Evolutionary conservation across 768 basidiomycete species (phyloP), one percentile per base, ranked within the genome.

Genomic region (Lentinula sp.): DNA sequence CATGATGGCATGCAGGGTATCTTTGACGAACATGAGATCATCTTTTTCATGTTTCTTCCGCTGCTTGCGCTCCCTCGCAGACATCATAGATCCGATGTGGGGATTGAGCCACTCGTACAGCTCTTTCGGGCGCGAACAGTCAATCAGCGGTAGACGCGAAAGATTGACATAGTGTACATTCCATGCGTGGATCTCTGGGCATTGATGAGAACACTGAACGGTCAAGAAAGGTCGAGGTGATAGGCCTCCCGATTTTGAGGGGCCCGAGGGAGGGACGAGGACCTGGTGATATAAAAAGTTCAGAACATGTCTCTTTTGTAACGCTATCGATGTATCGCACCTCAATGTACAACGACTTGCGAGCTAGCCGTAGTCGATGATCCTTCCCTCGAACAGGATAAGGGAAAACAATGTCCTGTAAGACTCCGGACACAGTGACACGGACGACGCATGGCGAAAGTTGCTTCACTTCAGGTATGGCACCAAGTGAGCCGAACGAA

Each of bases 101-200:
- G 67, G 57, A 46, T 65, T 59, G 2, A 80, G 45, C 78, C 78
- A 78, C 10, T 62, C 23, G 0, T 59, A 37, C 7, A 69, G 28
- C 16, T 53, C 52, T 15, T 48, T 62, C 48, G 48, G 45, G 18
- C 57, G 16, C 15, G 64, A 60, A 37, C 68, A 32, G 32, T 73
- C 67, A 16, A 82, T 53, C 7, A 64, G 42, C 7, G 78, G 77
- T 16, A 75, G 67, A 11, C 67, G 65, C 56, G 69, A 66, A 15
- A 82, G 61, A 43, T 75, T 71, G 37, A 80, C 64, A 1, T 72
- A 71, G 57, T 80, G 80, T 39, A 81, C 65, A 61, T 70, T 74
- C 78, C 74, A 76, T 3, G 70, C 4, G 23, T 50, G 18, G 70
- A 64, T 21, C 39, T 61, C 1, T 67, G 65, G 51, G 2, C n/a